Evolutionary conservation across 2,329 filamentous ascomycete genomes (phyloP).

Genomic region (Rosellinia necatrix): DNA sequence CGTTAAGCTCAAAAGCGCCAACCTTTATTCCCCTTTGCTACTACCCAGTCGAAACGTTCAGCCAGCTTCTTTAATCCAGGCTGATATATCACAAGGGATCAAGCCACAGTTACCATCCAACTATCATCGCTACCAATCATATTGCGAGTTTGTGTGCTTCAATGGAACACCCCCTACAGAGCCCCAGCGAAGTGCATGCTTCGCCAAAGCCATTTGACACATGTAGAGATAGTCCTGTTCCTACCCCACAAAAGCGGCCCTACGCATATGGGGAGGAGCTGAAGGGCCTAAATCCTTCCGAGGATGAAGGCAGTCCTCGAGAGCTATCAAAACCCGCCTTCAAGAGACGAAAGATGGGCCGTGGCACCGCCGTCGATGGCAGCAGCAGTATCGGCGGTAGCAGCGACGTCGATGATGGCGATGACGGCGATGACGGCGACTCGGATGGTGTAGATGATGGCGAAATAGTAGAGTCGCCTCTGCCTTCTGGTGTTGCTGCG

Average conservation of each 20-base stretch:
- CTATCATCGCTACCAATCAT: background rate
- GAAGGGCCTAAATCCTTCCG: conserved; percentile 37
- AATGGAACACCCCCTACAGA: conserved; percentile 16
- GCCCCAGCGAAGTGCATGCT: background rate
- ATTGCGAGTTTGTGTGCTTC: conserved; percentile 10
- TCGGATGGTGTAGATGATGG: conserved; percentile 41
- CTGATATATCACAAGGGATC: background rate
- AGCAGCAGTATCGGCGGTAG: conserved; percentile 18
- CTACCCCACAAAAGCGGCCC: conserved; percentile 34
- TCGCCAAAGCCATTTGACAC: background rate
- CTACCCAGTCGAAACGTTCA: background rate
- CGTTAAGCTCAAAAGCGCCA: background rate
- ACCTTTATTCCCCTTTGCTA: background rate
- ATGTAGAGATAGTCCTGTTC: conserved; percentile 7
- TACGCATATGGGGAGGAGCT: conserved; percentile 40
- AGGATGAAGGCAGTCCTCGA: conserved; percentile 29
- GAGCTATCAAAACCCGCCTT: conserved; percentile 15
- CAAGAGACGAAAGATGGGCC: conserved; percentile 34
- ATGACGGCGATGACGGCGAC: conserved; percentile 42
- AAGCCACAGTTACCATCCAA: background rate
- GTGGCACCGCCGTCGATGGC: background rate
- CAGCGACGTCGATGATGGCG: conserved; percentile 35
- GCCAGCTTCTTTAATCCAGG: background rate
- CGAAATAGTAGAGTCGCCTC: conserved; percentile 40
- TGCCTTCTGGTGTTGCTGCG: conserved; percentile 4